Evolutionary conservation across 1,284 basidiomycete genomes (phyloP), one percentile per base, ranked within the genome.

Genomic region (Cryptococcus sp.): DNA sequence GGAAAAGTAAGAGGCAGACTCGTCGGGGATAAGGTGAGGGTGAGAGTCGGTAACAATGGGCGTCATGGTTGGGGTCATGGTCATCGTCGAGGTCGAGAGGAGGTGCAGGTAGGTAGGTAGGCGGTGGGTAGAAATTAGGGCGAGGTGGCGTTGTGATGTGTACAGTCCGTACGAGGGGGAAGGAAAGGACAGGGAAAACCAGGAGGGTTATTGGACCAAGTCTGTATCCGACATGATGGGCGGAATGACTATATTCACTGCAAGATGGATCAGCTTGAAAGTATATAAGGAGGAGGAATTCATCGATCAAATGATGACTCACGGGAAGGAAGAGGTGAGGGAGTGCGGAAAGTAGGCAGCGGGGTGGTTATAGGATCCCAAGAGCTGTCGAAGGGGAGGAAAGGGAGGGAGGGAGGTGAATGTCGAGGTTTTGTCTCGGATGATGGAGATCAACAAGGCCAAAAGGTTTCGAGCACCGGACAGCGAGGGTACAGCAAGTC

Each of bases 201-300:
- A 37, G 38, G 9, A 5, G 21, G 18, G 5, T 42, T 42, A 42
- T 18, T 26, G 16, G 23, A 31, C 9, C 14, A 42, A 25, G 26
- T 42, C 40, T 9, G 40, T 42, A 31, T 42, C 40, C 9, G 26
- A 42, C 40, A 42, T 42, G 40, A 31, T 23, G 40, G 40, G 5
- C 10, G 5, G 34, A n/a, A 19, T 7, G 34, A 18, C 14, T 36
- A 36, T 14, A 7, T 39, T 12, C 11, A 39, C 38, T n/a, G n/a
- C n/a, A n/a, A n/a, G n/a, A n/a, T n/a, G n/a, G n/a, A n/a, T n/a
- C n/a, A n/a, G n/a, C n/a, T n/a, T n/a, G n/a, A n/a, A n/a, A n/a
- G n/a, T n/a, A n/a, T n/a, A n/a, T n/a, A n/a, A n/a, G n/a, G n/a
- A n/a, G n/a, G n/a, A n/a, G n/a, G n/a, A n/a, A n/a, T 31, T 7